Evolutionary conservation across 108 stramenopile species (phyloP).

Genomic region (Chaetoceros tenuissimus): DNA sequence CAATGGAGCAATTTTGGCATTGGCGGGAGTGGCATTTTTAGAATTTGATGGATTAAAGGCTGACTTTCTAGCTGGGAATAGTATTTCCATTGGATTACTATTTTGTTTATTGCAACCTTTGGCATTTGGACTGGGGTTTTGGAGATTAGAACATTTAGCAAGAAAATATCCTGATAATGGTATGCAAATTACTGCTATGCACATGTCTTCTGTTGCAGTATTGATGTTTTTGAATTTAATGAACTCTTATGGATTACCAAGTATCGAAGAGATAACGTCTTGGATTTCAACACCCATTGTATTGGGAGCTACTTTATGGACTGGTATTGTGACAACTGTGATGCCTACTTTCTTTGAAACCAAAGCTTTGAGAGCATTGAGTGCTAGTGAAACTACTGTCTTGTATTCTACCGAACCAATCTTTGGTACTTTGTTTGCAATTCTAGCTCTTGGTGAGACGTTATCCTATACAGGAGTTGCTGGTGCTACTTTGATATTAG

Average conservation of each 20-base stretch:
- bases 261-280: conserved; percentile 1
- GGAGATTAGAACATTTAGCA: conserved; percentile 35
- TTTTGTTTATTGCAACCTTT: conserved; percentile 46
- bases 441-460: conserved; percentile 38
- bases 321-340: conserved; percentile 58
- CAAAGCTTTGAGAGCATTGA: conserved; percentile 45
- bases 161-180: conserved; percentile 25
- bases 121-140: conserved; percentile 65
- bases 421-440: conserved; percentile 55
- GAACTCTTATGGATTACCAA: background rate
- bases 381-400: conserved; percentile 63
- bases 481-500: conserved; percentile 27
- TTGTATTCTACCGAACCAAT: conserved; percentile 67
- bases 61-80: conserved; percentile 22
- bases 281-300: conserved; percentile 25
- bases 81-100: conserved; percentile 28
- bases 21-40: conserved; percentile 51
- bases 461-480: conserved; percentile 18
- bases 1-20: conserved; percentile 26
- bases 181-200: conserved; percentile 38
- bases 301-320: conserved; percentile 37
- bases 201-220: conserved; percentile 35
- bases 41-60: too few species aligned
- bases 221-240: conserved; percentile 10
- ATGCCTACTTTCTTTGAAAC: conserved; percentile 58